Base-by-base conservation (phyloP, 768 basidiomycete species). In the Bullera alba region DNA sequence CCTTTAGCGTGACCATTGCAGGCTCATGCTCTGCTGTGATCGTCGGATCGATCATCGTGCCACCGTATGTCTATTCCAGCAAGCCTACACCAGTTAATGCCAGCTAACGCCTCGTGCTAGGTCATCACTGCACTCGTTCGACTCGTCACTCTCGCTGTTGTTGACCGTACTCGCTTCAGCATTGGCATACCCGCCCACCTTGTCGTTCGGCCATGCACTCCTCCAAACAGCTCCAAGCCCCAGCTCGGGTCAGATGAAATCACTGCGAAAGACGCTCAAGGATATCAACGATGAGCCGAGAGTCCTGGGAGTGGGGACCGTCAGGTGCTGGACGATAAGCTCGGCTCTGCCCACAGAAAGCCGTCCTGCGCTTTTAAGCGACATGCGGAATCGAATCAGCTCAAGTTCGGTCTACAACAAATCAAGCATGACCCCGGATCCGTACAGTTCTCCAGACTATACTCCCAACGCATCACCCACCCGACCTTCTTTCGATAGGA, bases 141-240 rank as follows among this genome's bases (percentile, higher is more conserved):
- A 99, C 72, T 80, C 93, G n/a, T 71, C 81, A n/a, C 75, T 95
- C 34, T 88, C 95, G 0, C 79, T 81, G 4, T 56, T 85, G 5
- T 81, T 90, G 46, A 84, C 90, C 0, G 66, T 83, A 10, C 74
- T 86, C 15, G 93, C 90, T 3, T 86, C 86, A 70, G 79, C 81
- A 32, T 78, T 92, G 21, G 86, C 95, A 0, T 93, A 91, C 68
- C 81, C 83, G 1, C 85, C 91, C 0, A 88, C 83, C 34, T 77
- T 83, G 10, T 80, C 87, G 0, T 84, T 93, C 12, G 93, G 89
- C 2, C 82, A 83, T 5, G 83, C 90, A 1, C 76, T 99, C 2
- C 72, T 97, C 14, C 95, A 97, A 72, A 97, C 95, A 0, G 81
- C 89, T 0, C 92, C 92, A 2, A 51, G 66, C 3, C 48, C 62